Evolutionary conservation across 305 asterid species (phyloP), one percentile per base, ranked within the genome.

Genomic region (Coffea humblotiana): DNA sequence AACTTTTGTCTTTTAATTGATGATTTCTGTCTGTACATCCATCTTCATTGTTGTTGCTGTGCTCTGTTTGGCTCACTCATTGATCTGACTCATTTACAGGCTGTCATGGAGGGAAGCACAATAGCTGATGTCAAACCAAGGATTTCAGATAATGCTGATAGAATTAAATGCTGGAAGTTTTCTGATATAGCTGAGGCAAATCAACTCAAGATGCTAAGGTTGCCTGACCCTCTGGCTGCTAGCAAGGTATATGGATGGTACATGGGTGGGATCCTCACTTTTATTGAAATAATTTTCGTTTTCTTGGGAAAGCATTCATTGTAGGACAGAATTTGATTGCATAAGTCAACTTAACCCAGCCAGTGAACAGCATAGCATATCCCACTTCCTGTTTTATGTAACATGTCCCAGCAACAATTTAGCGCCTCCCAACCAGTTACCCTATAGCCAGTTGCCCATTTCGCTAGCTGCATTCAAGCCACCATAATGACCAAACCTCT

Each of bases 61-160:
- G 56, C 70, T 60, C 23, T 27, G 29, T 29, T 68, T 79, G 82
- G 75, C 85, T 84, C 76, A 70, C 84, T 82, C 81, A 47, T 15
- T 54, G 23, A 72, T 84, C 72, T 80, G 84, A 37, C 74, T 74
- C 64, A 56, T 64, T 76, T 81, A 65, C 91, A 95, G 99, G 94
- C 94, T 74, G 83, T 86, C 84, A 89, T 90, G 91, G 99, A 93
- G 83, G 89, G 90, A 89, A 91, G 90, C 86, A 91, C 97, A 89
- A 85, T 69, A 82, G 90, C 91, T 78, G 99, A 95, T 81, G 93
- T 90, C 56, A 95, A 95, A 88, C 99, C 99, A 70, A 91, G 97
- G 84, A 86, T 91, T 82, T 86, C 88, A 76, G 99, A 95, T 29
- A 79, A 83, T 72, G 58, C 84, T 70, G 98, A 92, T 80, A 90